Conservation (phyloP, 2,329 filamentous ascomycete genomes). For the Talaromyces rugulosus region DNA sequence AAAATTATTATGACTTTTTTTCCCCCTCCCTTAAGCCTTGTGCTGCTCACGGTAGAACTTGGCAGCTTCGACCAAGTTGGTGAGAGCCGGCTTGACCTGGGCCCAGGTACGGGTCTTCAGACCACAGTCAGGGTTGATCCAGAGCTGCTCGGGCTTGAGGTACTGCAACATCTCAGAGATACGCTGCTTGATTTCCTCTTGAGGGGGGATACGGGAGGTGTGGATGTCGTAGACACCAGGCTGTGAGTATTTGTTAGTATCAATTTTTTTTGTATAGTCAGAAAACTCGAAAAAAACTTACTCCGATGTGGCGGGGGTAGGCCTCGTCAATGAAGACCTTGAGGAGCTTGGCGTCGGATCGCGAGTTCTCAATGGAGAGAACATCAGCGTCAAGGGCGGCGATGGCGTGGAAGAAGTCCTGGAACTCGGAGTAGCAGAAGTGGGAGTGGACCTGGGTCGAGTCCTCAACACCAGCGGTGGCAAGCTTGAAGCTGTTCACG, state of each 20-base stretch:
- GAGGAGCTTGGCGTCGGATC: conserved; percentile 98
- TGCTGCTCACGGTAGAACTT: conserved; percentile 95
- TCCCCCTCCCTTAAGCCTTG: conserved; percentile 35
- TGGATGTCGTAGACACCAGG: conserved; percentile 99
- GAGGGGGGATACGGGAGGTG: conserved; percentile 92
- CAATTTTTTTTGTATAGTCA: not conserved
- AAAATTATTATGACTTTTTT: conserved; percentile 1
- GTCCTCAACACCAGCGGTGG: conserved; percentile 88
- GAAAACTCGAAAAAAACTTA: not conserved
- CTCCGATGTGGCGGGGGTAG: conserved; percentile 94
- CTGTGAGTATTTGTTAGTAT: not conserved
- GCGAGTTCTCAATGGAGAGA: conserved; percentile 99
- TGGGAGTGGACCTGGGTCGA: conserved; percentile 99
- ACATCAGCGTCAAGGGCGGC: conserved; percentile 97
- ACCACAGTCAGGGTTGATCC: conserved; percentile 99
- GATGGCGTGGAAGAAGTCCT: conserved; percentile 99
- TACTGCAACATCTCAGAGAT: conserved; percentile 97
- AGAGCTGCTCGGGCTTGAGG: conserved; percentile 97
- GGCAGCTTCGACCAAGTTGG: conserved; percentile 97
- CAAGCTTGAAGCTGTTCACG: conserved; percentile 95
- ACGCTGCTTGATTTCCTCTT: conserved; percentile 98
- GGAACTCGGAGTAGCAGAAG: conserved; percentile 99
- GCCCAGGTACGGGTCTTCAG: conserved; percentile 98
- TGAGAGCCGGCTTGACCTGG: conserved; percentile 94
- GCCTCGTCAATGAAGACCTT: conserved; percentile 97